Evolutionary conservation across 2,329 filamentous ascomycete genomes (phyloP), one percentile per base, ranked within the genome.

Genomic region (Tympanopsis confertula): DNA sequence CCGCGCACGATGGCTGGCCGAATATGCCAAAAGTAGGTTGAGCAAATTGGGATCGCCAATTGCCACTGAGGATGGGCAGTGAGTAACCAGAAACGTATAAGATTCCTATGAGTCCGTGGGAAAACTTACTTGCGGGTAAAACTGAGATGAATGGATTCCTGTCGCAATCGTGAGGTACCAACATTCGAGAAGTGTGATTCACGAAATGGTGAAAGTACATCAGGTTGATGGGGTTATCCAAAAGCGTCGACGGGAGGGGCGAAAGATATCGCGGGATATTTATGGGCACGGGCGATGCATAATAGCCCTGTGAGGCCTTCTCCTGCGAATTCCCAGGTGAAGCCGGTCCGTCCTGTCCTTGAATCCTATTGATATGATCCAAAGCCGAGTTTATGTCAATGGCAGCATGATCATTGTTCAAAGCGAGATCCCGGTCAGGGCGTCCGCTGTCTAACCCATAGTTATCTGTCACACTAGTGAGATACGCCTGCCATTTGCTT

Each of bases 141-240:
- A 81, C 69, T 4, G 65, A 68, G 19, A 74, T 65, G 47, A 81
- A 78, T 1, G 70, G 66, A 50, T 76, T 78, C 39, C 72, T 61
- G 39, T 67, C 63, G 49, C 74, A 79, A 47, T 79, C 73, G 48
- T 80, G 74, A 2, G 74, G 69, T 3, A 75, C 68, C 39, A 76
- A 54, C 46, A 78, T 53, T 42, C 75, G 73, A 5, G 83, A 83
- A 3, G 85, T 91, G 54, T 91, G 82, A 47, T 88, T 85, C 41
- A 91, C 65, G 50, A 91, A 76, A 49, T 76, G 71, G 45, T 73
- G 68, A 56, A 64, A 47, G 35, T 41, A 47, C 46, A 91, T 67
- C 43, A 91, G 57, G 49, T 91, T 89, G 74, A 89, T 89, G 1
- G 77, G 81, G 47, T 86, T 88, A 26, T 81, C 72, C 32, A 71